A percentile compares a stretch with the other conserved stretches of the same genome.
Conservation (phyloP, 441 rosid species). For the Bruguiera hainesii region DNA sequence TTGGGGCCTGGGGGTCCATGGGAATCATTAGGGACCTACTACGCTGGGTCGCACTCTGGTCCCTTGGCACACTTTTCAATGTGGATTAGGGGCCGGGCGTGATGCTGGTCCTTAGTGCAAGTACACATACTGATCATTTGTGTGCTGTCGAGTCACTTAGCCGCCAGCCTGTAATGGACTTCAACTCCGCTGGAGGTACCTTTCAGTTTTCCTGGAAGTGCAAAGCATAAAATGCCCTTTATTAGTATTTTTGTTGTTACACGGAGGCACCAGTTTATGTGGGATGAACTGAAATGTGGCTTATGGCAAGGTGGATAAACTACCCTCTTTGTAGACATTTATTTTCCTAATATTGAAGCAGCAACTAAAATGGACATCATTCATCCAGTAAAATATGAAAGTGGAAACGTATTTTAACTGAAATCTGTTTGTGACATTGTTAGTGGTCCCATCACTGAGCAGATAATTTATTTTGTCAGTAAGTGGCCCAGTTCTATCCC, state of each 20-base stretch:
- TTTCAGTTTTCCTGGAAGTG: constrained; percentile 14
- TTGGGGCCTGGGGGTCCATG: background rate
- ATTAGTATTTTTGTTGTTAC: no score
- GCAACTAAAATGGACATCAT: no score
- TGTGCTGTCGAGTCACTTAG: constrained; percentile 8
- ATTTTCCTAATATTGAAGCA: no score
- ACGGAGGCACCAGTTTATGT: no score
- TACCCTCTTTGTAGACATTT: no score
- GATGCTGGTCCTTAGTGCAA: constrained; percentile 13
- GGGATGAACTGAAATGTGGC: no score
- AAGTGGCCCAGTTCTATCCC: background rate
- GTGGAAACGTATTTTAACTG: background rate
- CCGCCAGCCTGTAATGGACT: constrained; percentile 8
- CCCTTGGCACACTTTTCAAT: constrained; percentile 36
- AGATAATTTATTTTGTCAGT: background rate
- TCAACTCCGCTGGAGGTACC: background rate
- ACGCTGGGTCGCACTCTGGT: constrained; percentile 5
- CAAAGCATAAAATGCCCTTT: background rate
- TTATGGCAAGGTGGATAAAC: no score
- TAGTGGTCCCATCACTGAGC: background rate
- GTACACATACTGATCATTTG: constrained; percentile 20
- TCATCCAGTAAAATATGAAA: background rate
- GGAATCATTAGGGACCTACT: constrained; percentile 14
- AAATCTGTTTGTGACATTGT: background rate
- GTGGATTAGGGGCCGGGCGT: constrained; percentile 30